These are phyloP conservation scores for Metarhizium humberi DNA, from an alignment of 2,329 filamentous ascomycete genomes.

Conservation along the genomic window DNA sequence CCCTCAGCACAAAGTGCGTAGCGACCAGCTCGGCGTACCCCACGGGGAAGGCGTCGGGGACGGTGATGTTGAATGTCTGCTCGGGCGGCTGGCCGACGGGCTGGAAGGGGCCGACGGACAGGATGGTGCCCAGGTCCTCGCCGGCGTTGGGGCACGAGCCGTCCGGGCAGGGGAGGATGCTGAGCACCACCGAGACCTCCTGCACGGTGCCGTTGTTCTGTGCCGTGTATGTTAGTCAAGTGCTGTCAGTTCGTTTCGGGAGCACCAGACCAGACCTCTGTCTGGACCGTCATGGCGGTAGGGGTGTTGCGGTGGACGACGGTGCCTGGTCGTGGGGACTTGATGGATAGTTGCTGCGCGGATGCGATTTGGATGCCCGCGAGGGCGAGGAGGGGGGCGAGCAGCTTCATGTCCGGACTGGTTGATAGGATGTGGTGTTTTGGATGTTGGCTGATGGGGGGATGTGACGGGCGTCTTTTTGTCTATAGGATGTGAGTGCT, in stretches of 20 bases:
- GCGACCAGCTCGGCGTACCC: constrained; percentile 4
- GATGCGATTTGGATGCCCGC: neutral
- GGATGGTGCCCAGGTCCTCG: neutral
- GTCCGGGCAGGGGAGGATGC: constrained; percentile 1
- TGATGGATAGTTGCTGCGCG: neutral
- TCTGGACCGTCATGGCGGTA: neutral
- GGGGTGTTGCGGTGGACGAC: neutral
- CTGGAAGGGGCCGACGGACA: neutral
- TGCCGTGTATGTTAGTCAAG: no score
- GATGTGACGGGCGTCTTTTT: no score
- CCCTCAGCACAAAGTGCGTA: constrained; percentile 2
- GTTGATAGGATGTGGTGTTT: no score
- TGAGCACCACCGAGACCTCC: constrained; percentile 1
- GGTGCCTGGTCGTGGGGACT: neutral
- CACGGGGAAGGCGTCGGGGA: neutral
- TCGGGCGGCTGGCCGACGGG: neutral
- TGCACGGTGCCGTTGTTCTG: neutral
- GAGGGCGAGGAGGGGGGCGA: neutral
- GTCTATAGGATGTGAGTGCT: no score
- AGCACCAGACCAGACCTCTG: neutral
- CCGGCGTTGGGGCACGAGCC: neutral
- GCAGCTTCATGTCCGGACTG: neutral
- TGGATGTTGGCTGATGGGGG: no score
- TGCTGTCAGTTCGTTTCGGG: neutral
- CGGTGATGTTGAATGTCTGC: neutral